phyloP scores from a whole-genome alignment of 306 rosid genomes.

The Malus sylvestris region DNA sequence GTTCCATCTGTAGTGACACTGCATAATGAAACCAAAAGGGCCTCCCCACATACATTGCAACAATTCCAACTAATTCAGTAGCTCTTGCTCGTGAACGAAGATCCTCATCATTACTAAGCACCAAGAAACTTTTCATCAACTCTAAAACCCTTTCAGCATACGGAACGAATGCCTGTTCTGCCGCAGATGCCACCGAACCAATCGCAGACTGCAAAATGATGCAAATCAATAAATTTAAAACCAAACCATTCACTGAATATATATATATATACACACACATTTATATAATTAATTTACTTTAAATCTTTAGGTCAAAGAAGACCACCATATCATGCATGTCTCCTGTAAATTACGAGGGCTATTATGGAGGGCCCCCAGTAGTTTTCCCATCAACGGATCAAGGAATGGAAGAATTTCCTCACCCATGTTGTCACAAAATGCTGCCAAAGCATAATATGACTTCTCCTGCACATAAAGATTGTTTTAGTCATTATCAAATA shows the following conservation, averaged over 20 bases:
- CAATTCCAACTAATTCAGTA: conserved; percentile 94
- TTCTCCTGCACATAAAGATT: conserved; percentile 61
- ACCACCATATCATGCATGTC: conserved; percentile 87
- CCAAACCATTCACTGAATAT: conserved; percentile 11
- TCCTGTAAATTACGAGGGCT: conserved; percentile 85
- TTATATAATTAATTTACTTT: not conserved
- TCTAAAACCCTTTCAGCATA: conserved; percentile 95
- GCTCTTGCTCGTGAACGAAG: conserved; percentile 95
- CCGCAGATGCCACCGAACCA: conserved; percentile 94
- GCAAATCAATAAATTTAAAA: not conserved
- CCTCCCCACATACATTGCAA: conserved; percentile 74
- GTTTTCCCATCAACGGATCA: conserved; percentile 86
- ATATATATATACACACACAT: not conserved
- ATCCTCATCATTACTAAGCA: conserved; percentile 83
- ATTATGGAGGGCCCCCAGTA: conserved; percentile 75
- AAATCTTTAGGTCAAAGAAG: conserved; percentile 14
- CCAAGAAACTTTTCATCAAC: conserved; percentile 89
- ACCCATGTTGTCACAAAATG: conserved; percentile 97
- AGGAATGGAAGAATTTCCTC: conserved; percentile 93
- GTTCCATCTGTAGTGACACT: too few relatives aligned
- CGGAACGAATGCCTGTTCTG: conserved; percentile 91
- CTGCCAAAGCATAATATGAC: conserved; percentile 98
- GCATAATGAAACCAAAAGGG: too few relatives aligned
- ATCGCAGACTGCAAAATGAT: conserved; percentile 79
- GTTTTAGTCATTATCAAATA: conserved; percentile 18